phyloP scores from a whole-genome alignment of 805 yeast genomes.

The Hanseniaspora meyeri region DNA sequence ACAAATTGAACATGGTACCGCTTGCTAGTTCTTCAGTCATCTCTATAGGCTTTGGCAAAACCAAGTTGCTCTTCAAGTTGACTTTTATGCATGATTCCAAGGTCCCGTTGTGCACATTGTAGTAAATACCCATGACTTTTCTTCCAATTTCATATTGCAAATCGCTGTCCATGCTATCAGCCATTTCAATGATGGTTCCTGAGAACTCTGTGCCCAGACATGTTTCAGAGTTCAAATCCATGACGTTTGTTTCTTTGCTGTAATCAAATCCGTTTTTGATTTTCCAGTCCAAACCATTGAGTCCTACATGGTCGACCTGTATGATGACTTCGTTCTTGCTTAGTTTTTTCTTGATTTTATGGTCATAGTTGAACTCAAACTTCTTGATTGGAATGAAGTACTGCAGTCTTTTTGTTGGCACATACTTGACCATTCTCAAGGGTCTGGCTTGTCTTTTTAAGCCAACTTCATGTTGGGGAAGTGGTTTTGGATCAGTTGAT shows the following conservation, averaged over 20 bases:
- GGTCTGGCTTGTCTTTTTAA: conserved; percentile 35
- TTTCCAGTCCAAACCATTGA: conserved; percentile 56
- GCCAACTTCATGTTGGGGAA: conserved; percentile 1
- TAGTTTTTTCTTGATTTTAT: conserved; percentile 40
- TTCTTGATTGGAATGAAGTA: conserved; percentile 2
- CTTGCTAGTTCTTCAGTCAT: conserved; percentile 46
- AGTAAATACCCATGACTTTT: conserved; percentile 52
- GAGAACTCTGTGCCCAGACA: conserved; percentile 64
- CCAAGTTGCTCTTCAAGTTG: conserved; percentile 39
- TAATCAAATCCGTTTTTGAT: conserved; percentile 40
- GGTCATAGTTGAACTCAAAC: conserved; percentile 39
- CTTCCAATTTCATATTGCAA: conserved; percentile 41
- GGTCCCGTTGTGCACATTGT: conserved; percentile 42
- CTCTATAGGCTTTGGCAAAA: conserved; percentile 36
- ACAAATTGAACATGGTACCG: conserved; percentile 49
- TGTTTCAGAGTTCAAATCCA: conserved; percentile 41
- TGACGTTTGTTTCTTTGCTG: conserved; percentile 17
- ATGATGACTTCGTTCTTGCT: conserved; percentile 40
- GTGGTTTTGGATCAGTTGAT: conserved; percentile 5
- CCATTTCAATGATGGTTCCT: conserved; percentile 48
- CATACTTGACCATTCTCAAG: conserved; percentile 38
- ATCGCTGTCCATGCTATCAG: conserved; percentile 30
- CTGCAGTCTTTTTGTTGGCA: conserved; percentile 37
- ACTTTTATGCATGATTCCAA: conserved; percentile 45
- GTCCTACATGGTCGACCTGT: conserved; percentile 44